A percentile compares a stretch with the other conserved stretches of the same genome.
phyloP scores from a whole-genome alignment of 176 grass and related monocot genomes.

The Carex scoparia region DNA sequence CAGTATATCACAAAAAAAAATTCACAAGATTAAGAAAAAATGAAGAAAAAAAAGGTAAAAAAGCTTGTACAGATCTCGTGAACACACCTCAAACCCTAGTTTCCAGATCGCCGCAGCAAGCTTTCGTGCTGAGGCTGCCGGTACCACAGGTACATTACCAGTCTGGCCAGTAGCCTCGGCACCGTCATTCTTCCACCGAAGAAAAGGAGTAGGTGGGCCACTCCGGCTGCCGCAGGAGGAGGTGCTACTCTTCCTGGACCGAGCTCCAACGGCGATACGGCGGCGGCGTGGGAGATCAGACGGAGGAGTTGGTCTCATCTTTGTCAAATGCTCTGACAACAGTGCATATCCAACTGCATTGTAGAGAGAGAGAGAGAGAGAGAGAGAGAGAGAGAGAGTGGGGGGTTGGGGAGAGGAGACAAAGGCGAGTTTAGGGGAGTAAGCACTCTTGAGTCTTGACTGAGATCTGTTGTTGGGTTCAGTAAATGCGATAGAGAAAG shows the following conservation, averaged over 20 bases:
- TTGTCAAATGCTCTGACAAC: constrained; percentile 1
- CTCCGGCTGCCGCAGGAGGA: constrained; percentile 3
- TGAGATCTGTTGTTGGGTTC: constrained; percentile 30
- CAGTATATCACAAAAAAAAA: neutral
- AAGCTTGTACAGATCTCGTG: constrained; percentile 5
- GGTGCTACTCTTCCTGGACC: neutral
- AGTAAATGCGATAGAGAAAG: constrained; percentile 22
- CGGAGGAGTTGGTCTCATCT: constrained; percentile 26
- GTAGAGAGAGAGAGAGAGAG: neutral
- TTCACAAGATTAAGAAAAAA: neutral
- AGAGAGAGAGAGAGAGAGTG: neutral
- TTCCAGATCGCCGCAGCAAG: constrained; percentile 45
- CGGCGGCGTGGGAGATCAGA: constrained; percentile 21
- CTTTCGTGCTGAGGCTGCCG: constrained; percentile 47
- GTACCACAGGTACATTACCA: neutral
- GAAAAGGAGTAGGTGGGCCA: constrained; percentile 28
- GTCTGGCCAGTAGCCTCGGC: neutral
- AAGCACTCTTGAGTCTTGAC: constrained; percentile 14
- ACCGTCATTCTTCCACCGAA: constrained; percentile 28
- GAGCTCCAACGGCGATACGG: constrained; percentile 23
- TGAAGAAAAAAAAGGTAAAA: neutral
- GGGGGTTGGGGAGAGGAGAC: constrained; percentile 1
- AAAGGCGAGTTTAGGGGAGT: neutral
- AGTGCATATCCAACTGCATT: constrained; percentile 15
- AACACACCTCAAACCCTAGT: constrained; percentile 26